Evolutionary conservation across 805 yeast genomes (phyloP).

Genomic region (Grigorovia yakushimaensis): DNA sequence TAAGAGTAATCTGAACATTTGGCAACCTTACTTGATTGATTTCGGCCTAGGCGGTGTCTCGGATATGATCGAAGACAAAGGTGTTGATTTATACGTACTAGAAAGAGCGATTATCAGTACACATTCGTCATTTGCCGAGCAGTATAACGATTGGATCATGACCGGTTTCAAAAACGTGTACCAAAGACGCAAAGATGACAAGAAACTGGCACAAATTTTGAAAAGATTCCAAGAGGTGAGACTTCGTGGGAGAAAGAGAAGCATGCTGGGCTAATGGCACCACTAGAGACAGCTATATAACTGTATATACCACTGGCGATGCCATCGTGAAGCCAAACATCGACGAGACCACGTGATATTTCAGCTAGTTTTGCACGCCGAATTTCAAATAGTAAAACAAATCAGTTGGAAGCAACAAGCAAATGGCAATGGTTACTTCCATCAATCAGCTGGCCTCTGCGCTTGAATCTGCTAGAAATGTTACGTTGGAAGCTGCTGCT

Average conservation of each 20-base stretch:
- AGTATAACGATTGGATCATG: slow-evolving; percentile 60
- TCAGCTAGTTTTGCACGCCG: no score
- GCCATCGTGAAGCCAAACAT: background rate
- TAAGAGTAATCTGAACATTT: slow-evolving; percentile 7
- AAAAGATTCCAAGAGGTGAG: slow-evolving; percentile 74
- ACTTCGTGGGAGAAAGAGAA: slow-evolving; percentile 86
- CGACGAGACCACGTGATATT: background rate
- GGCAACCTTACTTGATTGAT: slow-evolving; percentile 64
- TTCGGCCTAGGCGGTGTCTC: slow-evolving; percentile 83
- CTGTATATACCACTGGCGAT: no score
- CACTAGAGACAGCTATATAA: no score
- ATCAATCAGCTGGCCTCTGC: slow-evolving; percentile 56
- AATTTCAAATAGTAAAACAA: no score
- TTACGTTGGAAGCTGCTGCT: slow-evolving; percentile 76
- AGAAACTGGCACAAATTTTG: slow-evolving; percentile 41
- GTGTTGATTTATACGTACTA: slow-evolving; percentile 91
- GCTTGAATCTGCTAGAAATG: slow-evolving; percentile 68
- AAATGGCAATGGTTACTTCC: slow-evolving; percentile 40
- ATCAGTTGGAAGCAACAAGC: no score
- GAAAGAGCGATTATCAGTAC: slow-evolving; percentile 89
- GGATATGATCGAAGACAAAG: slow-evolving; percentile 76
- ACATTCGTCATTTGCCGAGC: slow-evolving; percentile 62
- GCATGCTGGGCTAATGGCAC: slow-evolving; percentile 70
- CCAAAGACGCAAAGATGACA: slow-evolving; percentile 26
- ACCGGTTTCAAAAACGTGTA: slow-evolving; percentile 51